Conservation (phyloP, 768 basidiomycete genomes). For the Austroboletus eburneus region DNA sequence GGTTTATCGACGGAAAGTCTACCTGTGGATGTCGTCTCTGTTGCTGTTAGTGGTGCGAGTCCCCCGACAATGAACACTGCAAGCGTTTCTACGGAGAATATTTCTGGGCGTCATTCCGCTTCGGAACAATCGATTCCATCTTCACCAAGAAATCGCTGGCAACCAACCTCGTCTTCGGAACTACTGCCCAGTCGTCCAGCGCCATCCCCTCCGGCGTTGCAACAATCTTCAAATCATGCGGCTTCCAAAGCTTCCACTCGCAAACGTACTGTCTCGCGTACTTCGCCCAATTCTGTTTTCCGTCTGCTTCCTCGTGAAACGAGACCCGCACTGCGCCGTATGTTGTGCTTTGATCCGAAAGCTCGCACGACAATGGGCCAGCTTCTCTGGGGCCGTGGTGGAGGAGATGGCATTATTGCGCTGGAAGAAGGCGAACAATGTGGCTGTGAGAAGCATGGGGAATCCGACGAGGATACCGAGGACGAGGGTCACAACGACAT, state of each 20-base stretch:
- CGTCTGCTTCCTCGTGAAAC: slow-evolving; percentile 92
- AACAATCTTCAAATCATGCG: slow-evolving; percentile 37
- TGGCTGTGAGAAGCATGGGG: slow-evolving; percentile 51
- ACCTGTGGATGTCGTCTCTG: slow-evolving; percentile 20
- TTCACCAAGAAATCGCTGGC: slow-evolving; percentile 3
- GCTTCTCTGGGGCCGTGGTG: slow-evolving; percentile 76
- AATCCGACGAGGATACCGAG: too few species aligned
- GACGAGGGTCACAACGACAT: too few species aligned
- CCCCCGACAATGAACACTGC: slow-evolving; percentile 4
- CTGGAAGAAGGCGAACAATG: slow-evolving; percentile 44
- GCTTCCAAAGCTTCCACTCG: slow-evolving; percentile 37
- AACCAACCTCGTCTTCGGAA: slow-evolving; percentile 16
- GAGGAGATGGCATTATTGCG: slow-evolving; percentile 62
- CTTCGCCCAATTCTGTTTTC: slow-evolving; percentile 81
- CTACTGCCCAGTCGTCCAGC: slow-evolving; percentile 23
- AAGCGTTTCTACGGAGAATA: background rate
- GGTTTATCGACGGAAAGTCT: slow-evolving; percentile 73
- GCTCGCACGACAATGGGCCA: slow-evolving; percentile 92
- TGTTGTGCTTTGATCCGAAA: slow-evolving; percentile 88
- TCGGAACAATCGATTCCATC: slow-evolving; percentile 6
- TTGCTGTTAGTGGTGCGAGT: background rate
- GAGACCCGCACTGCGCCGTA: slow-evolving; percentile 82
- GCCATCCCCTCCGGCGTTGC: slow-evolving; percentile 18
- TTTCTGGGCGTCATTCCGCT: background rate
- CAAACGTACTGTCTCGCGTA: slow-evolving; percentile 20